Evolutionary conservation across 306 rosid species (phyloP).

Genomic region (Gleditsia sinensis): DNA sequence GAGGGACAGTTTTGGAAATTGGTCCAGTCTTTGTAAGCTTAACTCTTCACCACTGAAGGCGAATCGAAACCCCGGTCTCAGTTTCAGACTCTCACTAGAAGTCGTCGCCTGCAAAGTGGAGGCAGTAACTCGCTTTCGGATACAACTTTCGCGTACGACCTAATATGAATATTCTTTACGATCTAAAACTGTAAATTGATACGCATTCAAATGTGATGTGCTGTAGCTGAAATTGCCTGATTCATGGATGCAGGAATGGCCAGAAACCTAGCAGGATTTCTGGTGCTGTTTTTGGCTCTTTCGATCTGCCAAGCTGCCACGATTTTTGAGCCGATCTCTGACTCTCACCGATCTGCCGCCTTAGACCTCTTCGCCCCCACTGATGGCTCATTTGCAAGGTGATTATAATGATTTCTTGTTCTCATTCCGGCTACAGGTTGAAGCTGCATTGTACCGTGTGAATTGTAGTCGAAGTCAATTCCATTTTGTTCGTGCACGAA

Average conservation of each 20-base stretch:
- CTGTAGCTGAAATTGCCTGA: slow-evolving; percentile 27
- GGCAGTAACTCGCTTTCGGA: slow-evolving; percentile 23
- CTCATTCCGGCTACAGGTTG: background rate
- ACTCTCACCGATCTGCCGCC: slow-evolving; percentile 84
- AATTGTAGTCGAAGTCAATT: background rate
- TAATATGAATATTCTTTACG: slow-evolving; percentile 4
- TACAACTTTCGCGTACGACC: background rate
- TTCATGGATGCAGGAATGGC: slow-evolving; percentile 72
- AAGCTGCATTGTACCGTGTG: background rate
- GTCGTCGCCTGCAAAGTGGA: slow-evolving; percentile 53
- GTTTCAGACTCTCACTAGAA: slow-evolving; percentile 17
- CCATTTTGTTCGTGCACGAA: background rate
- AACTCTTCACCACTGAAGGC: background rate
- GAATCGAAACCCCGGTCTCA: background rate
- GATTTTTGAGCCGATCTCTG: slow-evolving; percentile 65
- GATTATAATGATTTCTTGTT: background rate
- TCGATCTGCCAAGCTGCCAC: slow-evolving; percentile 63
- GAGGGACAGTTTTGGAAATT: background rate
- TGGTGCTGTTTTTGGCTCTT: slow-evolving; percentile 49
- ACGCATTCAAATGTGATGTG: slow-evolving; percentile 1
- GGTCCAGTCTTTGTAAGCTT: too few relatives aligned
- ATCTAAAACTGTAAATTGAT: background rate
- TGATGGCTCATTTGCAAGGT: slow-evolving; percentile 70
- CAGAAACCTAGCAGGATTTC: slow-evolving; percentile 53
- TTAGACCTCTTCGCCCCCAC: slow-evolving; percentile 55